Evolutionary conservation across 2,329 filamentous ascomycete genomes (phyloP).

Genomic region (Pseudonectria foliicola): DNA sequence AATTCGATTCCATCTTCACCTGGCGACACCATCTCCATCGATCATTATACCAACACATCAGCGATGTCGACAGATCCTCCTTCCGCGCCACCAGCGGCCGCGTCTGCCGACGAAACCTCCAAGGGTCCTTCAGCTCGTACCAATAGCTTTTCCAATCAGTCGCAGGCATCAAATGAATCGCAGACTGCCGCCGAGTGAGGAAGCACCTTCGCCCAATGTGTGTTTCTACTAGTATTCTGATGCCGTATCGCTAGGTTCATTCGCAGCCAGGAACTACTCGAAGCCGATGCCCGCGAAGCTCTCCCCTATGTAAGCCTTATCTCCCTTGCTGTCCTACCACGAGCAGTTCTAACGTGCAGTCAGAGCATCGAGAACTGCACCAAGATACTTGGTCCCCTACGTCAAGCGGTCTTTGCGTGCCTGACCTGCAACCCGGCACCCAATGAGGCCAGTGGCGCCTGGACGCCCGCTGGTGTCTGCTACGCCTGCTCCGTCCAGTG

Average conservation of each 20-base stretch:
- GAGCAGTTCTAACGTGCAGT: conserved; percentile 11
- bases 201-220: no score
- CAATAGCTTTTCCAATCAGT: conserved; percentile 53
- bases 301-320: conserved; percentile 71
- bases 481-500: conserved; percentile 96
- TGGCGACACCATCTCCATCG: background rate
- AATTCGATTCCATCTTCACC: background rate
- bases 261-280: conserved; percentile 78
- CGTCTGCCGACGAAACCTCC: conserved; percentile 12
- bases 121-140: conserved; percentile 33
- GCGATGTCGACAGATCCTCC: conserved; percentile 33
- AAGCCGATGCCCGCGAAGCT: conserved; percentile 90
- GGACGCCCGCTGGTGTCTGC: conserved; percentile 70
- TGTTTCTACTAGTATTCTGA: no score
- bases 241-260: conserved; percentile 59
- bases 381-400: conserved; percentile 76
- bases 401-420: conserved; percentile 87
- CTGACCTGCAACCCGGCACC: conserved; percentile 87
- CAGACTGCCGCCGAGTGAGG: conserved; percentile 66
- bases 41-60: background rate
- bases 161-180: conserved; percentile 51
- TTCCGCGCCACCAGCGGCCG: conserved; percentile 18
- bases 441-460: conserved; percentile 44
- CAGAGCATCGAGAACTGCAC: conserved; percentile 94
- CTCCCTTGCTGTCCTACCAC: background rate